Conservation (phyloP, 768 basidiomycete genomes). For the Mycena belliarum region DNA sequence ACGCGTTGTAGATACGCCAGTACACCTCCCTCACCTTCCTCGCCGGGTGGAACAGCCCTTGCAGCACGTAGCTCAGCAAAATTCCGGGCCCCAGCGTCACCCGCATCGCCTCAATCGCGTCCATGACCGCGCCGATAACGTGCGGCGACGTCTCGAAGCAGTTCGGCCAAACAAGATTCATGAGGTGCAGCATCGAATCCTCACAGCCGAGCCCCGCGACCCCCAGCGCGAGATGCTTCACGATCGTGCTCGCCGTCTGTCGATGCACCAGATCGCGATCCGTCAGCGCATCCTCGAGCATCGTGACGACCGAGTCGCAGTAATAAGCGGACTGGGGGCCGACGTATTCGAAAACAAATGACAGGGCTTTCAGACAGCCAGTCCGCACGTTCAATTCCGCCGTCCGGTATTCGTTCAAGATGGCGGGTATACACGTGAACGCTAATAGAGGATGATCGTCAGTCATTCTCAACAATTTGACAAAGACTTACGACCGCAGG, state of each 20-base stretch:
- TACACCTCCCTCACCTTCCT: slow-evolving; percentile 97
- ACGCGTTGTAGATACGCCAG: slow-evolving; percentile 94
- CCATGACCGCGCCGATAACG: slow-evolving; percentile 98
- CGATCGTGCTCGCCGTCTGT: slow-evolving; percentile 97
- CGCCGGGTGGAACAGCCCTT: slow-evolving; percentile 96
- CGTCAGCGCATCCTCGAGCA: slow-evolving; percentile 97
- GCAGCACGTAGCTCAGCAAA: slow-evolving; percentile 87
- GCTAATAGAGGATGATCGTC: slow-evolving; percentile 40
- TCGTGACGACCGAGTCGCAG: slow-evolving; percentile 94
- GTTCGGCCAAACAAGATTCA: slow-evolving; percentile 99
- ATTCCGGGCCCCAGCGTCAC: slow-evolving; percentile 94
- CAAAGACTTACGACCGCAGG: slow-evolving; percentile 69
- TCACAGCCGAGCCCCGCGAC: slow-evolving; percentile 97
- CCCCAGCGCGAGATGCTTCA: slow-evolving; percentile 96
- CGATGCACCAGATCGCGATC: slow-evolving; percentile 98
- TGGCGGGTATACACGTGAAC: slow-evolving; percentile 98
- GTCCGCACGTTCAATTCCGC: slow-evolving; percentile 98
- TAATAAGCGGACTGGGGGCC: slow-evolving; percentile 97
- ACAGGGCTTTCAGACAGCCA: slow-evolving; percentile 96
- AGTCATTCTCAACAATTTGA: not conserved
- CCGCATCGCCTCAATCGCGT: slow-evolving; percentile 96
- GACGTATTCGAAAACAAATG: slow-evolving; percentile 99
- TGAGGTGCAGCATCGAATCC: slow-evolving; percentile 95
- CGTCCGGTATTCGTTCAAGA: slow-evolving; percentile 97
- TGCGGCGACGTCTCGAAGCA: slow-evolving; percentile 98